Evolutionary conservation across 192 early-diverging fungal genomes (phyloP).

Genomic region (Backusella tuberculispora): DNA sequence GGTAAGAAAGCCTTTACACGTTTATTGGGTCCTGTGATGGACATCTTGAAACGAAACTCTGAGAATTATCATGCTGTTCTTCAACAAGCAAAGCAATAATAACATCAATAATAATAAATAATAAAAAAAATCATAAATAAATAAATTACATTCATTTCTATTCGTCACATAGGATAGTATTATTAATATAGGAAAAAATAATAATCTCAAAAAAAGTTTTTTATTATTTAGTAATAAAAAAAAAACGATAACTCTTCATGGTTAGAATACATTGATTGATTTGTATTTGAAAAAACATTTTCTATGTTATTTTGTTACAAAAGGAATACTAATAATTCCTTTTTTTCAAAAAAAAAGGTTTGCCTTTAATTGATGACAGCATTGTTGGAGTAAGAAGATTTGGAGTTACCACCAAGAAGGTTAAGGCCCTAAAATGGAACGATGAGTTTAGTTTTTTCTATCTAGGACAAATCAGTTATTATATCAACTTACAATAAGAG

Average conservation of each 20-base stretch:
- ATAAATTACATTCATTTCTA: background rate
- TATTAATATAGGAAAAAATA: background rate
- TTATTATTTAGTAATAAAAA: background rate
- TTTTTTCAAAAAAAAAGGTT: background rate
- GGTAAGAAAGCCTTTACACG: conserved; percentile 95
- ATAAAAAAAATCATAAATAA: background rate
- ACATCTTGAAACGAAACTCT: conserved; percentile 95
- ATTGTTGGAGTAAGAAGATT: background rate
- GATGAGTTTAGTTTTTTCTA: background rate
- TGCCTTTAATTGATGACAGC: background rate
- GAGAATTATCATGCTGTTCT: conserved; percentile 20
- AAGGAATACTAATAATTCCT: too few relatives aligned
- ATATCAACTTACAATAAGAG: background rate
- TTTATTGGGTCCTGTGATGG: conserved; percentile 93
- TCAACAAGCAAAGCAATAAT: conserved; percentile 11
- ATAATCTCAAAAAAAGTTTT: background rate
- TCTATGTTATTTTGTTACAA: too few relatives aligned
- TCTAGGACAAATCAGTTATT: background rate
- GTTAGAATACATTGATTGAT: conserved; percentile 3
- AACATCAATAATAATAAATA: background rate
- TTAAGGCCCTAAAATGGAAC: background rate
- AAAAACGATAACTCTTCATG: background rate
- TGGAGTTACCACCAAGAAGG: background rate
- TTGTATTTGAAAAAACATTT: conserved; percentile 6
- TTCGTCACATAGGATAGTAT: background rate